Evolutionary conservation across 345 rosid genomes (phyloP), one percentile per base, ranked within the genome.

Genomic region (Populus nigra): DNA sequence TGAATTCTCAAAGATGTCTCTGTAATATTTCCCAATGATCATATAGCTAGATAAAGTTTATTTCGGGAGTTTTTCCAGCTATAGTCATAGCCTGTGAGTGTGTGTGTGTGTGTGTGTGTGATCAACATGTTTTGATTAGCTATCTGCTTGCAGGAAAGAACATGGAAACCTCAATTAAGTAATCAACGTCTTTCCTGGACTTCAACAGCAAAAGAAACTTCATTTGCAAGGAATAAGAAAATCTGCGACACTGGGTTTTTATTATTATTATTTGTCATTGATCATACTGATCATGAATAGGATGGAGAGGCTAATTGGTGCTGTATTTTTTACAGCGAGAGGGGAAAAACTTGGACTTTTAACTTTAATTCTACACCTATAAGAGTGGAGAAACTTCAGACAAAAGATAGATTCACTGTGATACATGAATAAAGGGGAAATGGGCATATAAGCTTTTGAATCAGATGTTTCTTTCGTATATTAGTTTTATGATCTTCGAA

Each of bases 321-420:
- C 38, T 18, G 39, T 84, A 9, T 10, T 59, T 73, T 47, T 7
- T 38, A 57, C 31, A 65, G 69, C 68, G 73, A 43, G 59, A 35
- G 39, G 15, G 74, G 75, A 68, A 75, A 65, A 22, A 45, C 62
- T n/a, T 69, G 47, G 55, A 78, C 81, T 73, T 71, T 78, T 3
- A 65, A 12, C 69, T 66, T 76, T 72, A 8, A 12, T 49, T 18
- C 23, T 23, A 59, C 73, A 70, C 23, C 16, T 43, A 16, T 23
- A 53, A 15, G 33, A 59, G 76, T 65, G 77, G 77, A 77, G 79
- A 82, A 79, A 80, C 82, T 79, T 77, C 71, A 78, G 45, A n/a
- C 59, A 29, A 77, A 79, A 73, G 76, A 73, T 73, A 53, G 79
- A 68, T 77, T 74, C 80, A 74, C 62, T 6, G n/a, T 59, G 22